Evolutionary conservation across 2,329 filamentous ascomycete species (phyloP), one percentile per base, ranked within the genome.

Genomic region (Torrubiellomyces zombiae): DNA sequence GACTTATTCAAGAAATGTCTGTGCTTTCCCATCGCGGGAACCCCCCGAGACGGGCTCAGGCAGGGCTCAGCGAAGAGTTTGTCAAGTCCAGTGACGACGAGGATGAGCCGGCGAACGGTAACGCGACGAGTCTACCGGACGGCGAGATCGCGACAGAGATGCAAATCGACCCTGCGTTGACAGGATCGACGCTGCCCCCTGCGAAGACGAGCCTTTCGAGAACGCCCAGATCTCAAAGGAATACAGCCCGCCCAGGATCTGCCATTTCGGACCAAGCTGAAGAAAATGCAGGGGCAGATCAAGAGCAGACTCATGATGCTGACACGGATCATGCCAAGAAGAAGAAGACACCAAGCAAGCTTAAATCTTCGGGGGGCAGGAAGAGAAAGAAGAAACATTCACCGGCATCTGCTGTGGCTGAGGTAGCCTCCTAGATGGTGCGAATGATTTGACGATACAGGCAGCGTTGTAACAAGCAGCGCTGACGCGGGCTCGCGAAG

Each of bases 361-460:
- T 39, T 29, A 43, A 38, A 23, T 31, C 43, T 16, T 23, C 30
- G 3, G 28, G 27, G 3, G 25, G 24, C 11, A 35, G 29, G 11
- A 31, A 32, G 16, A 26, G 30, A 4, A 28, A 27, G 9, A 15
- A 26, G 19, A 23, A 25, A 14, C 9, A 11, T 12, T 9, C 21
- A 9, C 29, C 32, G n/a, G 20, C 20, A 23, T 29, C 30, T 13
- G 34, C 39, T 9, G 38, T 35, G 9, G 47, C 41, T 4, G 45
- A 47, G n/a, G n/a, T 13, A 51, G 48, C 18, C 42, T 42, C 9
- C 54, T 56, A 49, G 52, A 56, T 17, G 53, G 56, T 21, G 55
- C 57, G 54, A 52, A 56, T 26, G 54, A 57, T 28, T 35, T 57
- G 20, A 53, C 53, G 5, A 46, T 47, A 7, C 29, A 21, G 19